Evolutionary conservation across 1,284 basidiomycete genomes (phyloP).

Genomic region (Papiliotrema laurentii): DNA sequence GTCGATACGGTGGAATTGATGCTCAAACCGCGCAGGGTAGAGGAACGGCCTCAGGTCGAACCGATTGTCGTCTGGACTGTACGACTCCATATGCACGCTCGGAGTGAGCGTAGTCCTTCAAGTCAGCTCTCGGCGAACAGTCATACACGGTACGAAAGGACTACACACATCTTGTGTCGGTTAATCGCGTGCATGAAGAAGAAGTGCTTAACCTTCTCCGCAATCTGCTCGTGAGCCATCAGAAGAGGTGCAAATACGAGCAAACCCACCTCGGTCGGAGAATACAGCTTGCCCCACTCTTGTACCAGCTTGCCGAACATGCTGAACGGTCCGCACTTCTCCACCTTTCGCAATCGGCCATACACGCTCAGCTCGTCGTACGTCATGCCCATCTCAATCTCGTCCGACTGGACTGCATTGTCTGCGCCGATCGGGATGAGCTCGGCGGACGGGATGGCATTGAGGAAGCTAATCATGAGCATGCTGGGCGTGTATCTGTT

Average conservation of each 20-base stretch:
- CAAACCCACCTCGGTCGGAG: conserved; percentile 65
- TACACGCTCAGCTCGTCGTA: conserved; percentile 95
- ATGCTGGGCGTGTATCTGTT: neutral
- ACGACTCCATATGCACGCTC: conserved; percentile 92
- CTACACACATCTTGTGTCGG: conserved; percentile 81
- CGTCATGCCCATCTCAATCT: conserved; percentile 99
- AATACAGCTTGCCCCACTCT: conserved; percentile 75
- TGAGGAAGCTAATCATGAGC: conserved; percentile 65
- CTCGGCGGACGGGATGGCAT: conserved; percentile 91
- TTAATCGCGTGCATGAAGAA: conserved; percentile 97
- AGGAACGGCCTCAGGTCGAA: conserved; percentile 96
- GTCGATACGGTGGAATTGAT: conserved; percentile 95
- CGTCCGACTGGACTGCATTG: conserved; percentile 90
- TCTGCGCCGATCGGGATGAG: conserved; percentile 86
- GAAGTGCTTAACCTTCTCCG: conserved; percentile 95
- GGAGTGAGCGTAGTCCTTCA: conserved; percentile 82
- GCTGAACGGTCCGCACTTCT: conserved; percentile 95
- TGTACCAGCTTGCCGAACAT: conserved; percentile 92
- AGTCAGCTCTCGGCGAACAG: conserved; percentile 3
- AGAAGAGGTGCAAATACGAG: neutral
- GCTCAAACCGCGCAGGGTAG: conserved; percentile 88
- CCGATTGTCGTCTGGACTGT: conserved; percentile 96
- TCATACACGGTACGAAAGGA: no score
- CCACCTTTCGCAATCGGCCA: conserved; percentile 87
- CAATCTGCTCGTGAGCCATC: conserved; percentile 59